Evolutionary conservation across 164 flowering plant species (phyloP).

Genomic region (Kingdonia uniflora): DNA sequence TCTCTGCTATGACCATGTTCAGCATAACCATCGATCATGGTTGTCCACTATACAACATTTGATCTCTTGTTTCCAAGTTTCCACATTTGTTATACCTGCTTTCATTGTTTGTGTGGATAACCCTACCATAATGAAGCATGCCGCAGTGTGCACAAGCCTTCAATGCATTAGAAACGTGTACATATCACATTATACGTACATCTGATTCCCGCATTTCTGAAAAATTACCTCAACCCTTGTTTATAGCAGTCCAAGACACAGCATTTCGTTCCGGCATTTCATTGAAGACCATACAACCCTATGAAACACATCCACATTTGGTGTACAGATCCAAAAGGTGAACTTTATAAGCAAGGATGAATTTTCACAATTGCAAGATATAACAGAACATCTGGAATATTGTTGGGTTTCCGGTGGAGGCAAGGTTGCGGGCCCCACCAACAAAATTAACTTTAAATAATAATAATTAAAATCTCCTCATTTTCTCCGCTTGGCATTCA

Average conservation of each 20-base stretch:
- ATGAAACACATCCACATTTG: slow-evolving; percentile 30
- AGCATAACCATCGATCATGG: background rate
- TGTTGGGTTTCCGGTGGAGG: too few relatives aligned
- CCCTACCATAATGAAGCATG: slow-evolving; percentile 43
- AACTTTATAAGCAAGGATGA: too few relatives aligned
- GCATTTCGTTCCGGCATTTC: slow-evolving; percentile 73
- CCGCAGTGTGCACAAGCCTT: slow-evolving; percentile 71
- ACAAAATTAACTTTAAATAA: too few relatives aligned
- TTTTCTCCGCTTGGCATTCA: too few relatives aligned
- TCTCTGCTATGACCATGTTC: background rate
- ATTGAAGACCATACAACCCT: slow-evolving; percentile 47
- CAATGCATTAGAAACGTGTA: slow-evolving; percentile 56
- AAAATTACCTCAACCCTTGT: slow-evolving; percentile 44
- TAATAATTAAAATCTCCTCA: too few relatives aligned
- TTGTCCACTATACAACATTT: slow-evolving; percentile 19
- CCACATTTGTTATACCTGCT: slow-evolving; percentile 74
- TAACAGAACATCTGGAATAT: too few relatives aligned
- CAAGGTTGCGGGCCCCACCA: too few relatives aligned
- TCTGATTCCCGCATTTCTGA: slow-evolving; percentile 49
- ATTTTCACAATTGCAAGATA: too few relatives aligned
- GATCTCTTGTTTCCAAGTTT: slow-evolving; percentile 27
- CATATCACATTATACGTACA: slow-evolving; percentile 45
- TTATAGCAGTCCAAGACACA: slow-evolving; percentile 80
- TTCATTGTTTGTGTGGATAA: slow-evolving; percentile 48
- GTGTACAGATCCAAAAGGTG: too few relatives aligned